These are phyloP conservation scores for Ajuga reptans DNA, from an alignment of 305 asterid species.

Conservation along the genomic window DNA sequence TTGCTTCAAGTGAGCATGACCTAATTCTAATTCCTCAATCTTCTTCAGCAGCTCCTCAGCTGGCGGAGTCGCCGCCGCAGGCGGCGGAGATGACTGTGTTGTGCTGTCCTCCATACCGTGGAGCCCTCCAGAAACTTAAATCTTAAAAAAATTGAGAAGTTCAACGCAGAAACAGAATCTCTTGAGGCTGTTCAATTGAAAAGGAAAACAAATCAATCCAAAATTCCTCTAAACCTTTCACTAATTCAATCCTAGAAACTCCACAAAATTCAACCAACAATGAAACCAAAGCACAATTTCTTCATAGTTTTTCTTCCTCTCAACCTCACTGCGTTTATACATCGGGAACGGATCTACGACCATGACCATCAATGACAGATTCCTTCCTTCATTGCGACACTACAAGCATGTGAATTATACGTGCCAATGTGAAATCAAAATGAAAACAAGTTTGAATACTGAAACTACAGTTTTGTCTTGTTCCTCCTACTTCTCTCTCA, in stretches of 20 bases:
- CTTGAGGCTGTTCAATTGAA: not conserved
- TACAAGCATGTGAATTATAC: not conserved
- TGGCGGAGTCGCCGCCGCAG: conserved; percentile 34
- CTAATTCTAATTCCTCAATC: conserved; percentile 75
- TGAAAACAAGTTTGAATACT: not conserved
- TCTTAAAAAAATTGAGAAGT: conserved; percentile 12
- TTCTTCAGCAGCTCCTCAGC: conserved; percentile 80
- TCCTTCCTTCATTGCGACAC: conserved; percentile 13
- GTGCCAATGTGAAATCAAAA: conserved; percentile 2
- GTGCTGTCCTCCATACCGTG: conserved; percentile 30
- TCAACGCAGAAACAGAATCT: not conserved
- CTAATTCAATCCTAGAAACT: conserved; percentile 9
- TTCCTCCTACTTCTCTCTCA: not conserved
- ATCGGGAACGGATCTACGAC: conserved; percentile 20
- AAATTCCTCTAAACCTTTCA: not conserved
- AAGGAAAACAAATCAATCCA: conserved; percentile 1
- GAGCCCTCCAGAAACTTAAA: conserved; percentile 2
- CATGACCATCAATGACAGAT: conserved; percentile 16
- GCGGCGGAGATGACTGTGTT: conserved; percentile 24
- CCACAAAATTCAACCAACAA: not conserved
- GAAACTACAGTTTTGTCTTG: not conserved
- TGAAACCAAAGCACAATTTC: not conserved
- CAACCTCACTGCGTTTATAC: not conserved
- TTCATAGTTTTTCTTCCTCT: not conserved
- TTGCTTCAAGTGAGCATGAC: conserved; percentile 74